These are phyloP conservation scores for Hevea brasiliensis DNA, from an alignment of 345 rosid genomes.

Conservation along the genomic window DNA sequence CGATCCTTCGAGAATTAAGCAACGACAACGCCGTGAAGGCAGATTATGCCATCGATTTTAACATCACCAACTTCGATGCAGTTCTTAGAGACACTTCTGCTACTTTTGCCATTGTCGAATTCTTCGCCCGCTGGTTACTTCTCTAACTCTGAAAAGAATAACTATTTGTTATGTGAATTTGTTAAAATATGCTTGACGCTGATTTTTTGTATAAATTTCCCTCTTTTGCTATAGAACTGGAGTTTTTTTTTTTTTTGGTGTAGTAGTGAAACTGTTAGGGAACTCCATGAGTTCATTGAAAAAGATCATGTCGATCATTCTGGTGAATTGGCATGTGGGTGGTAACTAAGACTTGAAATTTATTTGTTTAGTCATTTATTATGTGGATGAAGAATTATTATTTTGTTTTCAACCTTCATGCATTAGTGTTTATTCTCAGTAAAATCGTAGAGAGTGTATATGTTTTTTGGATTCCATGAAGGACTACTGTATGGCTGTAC, in stretches of 20 bases:
- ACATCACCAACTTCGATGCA: conserved; percentile 62
- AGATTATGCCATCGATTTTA: conserved; percentile 72
- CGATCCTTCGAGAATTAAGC: conserved; percentile 53
- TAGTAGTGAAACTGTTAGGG: neutral
- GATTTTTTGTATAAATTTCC: too few species aligned
- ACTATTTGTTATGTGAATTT: too few species aligned
- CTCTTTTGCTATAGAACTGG: neutral
- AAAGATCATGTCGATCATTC: neutral
- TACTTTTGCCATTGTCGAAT: conserved; percentile 75
- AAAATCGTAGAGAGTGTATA: neutral
- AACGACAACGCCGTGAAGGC: conserved; percentile 20
- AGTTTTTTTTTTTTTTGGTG: neutral
- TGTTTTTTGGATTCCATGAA: too few species aligned
- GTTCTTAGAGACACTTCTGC: conserved; percentile 70
- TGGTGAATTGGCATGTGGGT: neutral
- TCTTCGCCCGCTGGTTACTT: conserved; percentile 85
- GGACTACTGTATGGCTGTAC: too few species aligned
- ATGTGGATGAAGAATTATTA: neutral
- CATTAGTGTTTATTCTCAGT: too few species aligned
- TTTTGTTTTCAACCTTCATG: neutral
- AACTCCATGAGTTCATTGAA: neutral
- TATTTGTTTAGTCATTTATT: neutral
- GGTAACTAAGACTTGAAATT: neutral
- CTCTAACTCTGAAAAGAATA: neutral
- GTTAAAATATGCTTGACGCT: too few species aligned